phyloP scores from a whole-genome alignment of 129 eudicot genomes.

The Flaveria robusta region DNA sequence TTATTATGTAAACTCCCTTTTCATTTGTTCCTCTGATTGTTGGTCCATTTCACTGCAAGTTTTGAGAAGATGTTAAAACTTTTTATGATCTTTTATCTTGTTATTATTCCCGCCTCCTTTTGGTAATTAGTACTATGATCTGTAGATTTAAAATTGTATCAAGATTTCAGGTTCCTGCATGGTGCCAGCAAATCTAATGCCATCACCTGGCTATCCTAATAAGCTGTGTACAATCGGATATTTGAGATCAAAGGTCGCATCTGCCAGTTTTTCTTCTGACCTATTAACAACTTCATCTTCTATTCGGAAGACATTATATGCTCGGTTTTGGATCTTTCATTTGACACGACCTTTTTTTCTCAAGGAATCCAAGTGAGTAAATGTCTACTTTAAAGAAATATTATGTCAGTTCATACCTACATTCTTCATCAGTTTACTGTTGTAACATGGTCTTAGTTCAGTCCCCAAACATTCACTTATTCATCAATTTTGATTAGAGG shows the following conservation, averaged over 20 bases:
- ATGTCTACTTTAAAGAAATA: background rate
- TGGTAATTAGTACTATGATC: too few species aligned
- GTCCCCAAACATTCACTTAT: background rate
- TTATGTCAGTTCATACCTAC: background rate
- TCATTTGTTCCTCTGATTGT: background rate
- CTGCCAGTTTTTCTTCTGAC: conserved; percentile 17
- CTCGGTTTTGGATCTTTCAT: conserved; percentile 38
- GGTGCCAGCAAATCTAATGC: conserved; percentile 42
- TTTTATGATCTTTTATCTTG: too few species aligned
- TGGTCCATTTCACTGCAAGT: too few species aligned
- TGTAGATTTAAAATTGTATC: too few species aligned
- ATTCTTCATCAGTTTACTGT: background rate
- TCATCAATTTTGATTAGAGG: background rate
- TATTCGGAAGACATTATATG: conserved; percentile 30
- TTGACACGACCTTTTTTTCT: conserved; percentile 31
- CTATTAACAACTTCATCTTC: conserved; percentile 29
- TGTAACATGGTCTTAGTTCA: background rate
- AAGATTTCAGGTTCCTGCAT: conserved; percentile 46
- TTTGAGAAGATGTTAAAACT: too few species aligned
- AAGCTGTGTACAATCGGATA: conserved; percentile 17
- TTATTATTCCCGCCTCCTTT: too few species aligned
- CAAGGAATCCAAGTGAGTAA: conserved; percentile 52
- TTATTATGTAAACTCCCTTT: background rate
- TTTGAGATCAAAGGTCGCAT: conserved; percentile 30
- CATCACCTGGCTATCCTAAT: conserved; percentile 35